Conservation (phyloP, 371 early-diverging fungal genomes). For the Gilbertella persicaria region DNA sequence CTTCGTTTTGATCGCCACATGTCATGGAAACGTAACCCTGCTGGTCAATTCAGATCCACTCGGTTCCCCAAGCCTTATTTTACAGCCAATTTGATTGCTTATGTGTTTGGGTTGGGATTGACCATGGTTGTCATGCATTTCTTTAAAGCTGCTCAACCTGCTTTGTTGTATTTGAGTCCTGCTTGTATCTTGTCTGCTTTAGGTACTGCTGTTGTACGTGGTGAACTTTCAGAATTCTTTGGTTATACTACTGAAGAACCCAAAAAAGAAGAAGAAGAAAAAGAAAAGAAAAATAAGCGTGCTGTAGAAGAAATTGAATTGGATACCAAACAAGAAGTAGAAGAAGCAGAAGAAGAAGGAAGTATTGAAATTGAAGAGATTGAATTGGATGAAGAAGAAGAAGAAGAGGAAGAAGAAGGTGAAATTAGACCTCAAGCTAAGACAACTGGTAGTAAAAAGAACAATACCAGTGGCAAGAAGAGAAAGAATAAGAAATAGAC, state of each 20-base stretch:
- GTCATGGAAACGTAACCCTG: slow-evolving; percentile 54
- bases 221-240: slow-evolving; percentile 83
- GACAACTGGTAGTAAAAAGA: slow-evolving; percentile 3
- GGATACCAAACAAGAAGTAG: slow-evolving; percentile 5
- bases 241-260: slow-evolving; percentile 72
- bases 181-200: slow-evolving; percentile 91
- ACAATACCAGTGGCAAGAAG: slow-evolving; percentile 5
- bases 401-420: slow-evolving; percentile 5
- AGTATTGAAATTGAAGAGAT: slow-evolving; percentile 14
- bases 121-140: slow-evolving; percentile 94
- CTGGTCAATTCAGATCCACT: slow-evolving; percentile 55
- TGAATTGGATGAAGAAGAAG: slow-evolving; percentile 22
- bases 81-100: slow-evolving; percentile 75
- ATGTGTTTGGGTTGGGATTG: slow-evolving; percentile 82
- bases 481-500: slow-evolving; percentile 17
- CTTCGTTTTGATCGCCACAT: slow-evolving; percentile 84
- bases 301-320: slow-evolving; percentile 10
- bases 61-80: slow-evolving; percentile 89
- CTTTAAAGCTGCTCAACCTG: slow-evolving; percentile 98
- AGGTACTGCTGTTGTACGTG: slow-evolving; percentile 77
- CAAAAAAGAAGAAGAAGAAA: slow-evolving; percentile 46
- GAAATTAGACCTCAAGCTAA: not conserved
- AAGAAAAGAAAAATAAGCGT: slow-evolving; percentile 10
- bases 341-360: not conserved
- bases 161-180: slow-evolving; percentile 94